Base-by-base conservation (phyloP, 1,284 basidiomycete species). In the Ustilago nuda region DNA sequence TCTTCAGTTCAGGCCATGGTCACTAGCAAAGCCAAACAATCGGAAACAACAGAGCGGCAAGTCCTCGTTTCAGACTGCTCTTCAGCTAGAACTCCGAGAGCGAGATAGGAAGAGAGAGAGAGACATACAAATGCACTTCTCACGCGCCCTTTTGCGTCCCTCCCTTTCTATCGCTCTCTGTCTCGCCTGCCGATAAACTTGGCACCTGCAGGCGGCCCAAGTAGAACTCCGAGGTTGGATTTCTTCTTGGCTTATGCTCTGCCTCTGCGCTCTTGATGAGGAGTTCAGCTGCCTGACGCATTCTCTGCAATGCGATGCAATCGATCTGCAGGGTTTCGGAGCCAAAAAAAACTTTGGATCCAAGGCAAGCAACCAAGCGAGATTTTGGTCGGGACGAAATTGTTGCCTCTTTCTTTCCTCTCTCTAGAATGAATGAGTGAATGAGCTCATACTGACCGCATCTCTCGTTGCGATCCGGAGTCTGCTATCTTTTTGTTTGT, bases 171-270 rank as follows among this genome's bases (percentile, higher is more conserved):
- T 27, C 48, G 8, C 48, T 30, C 11, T 13, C 27, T 35, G 2
- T 4, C 51, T 53, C 33, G 51, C 51, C 36, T 53, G 48, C n/a
- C 11, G 23, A 50, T 23, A 35, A 19, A 53, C 8, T 35, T 53
- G n/a, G 30, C 35, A 37, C 15, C 51, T 37, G 33, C 51, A 53
- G 17, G 30, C 19, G 4, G 51, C 33, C 0, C 2, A 13, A n/a
- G 11, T 53, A 9, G 51, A 53, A 53, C 51, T 53, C 51, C 51
- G 33, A 53, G n/a, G 30, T 50, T 50, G 48, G 48, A 50, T 32
- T 50, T 50, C 48, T 50, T 30, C 48, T 50, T 1, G 23, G 12
- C 41, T 45, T 3, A 11, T 32, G 48, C 19, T 17, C 3, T 46
- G 43, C 1, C 15, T n/a, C 43, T 46, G 46, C 4, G 30, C 50